Conservation (phyloP, 1,284 basidiomycete genomes). For the Termitomyces sp. region DNA sequence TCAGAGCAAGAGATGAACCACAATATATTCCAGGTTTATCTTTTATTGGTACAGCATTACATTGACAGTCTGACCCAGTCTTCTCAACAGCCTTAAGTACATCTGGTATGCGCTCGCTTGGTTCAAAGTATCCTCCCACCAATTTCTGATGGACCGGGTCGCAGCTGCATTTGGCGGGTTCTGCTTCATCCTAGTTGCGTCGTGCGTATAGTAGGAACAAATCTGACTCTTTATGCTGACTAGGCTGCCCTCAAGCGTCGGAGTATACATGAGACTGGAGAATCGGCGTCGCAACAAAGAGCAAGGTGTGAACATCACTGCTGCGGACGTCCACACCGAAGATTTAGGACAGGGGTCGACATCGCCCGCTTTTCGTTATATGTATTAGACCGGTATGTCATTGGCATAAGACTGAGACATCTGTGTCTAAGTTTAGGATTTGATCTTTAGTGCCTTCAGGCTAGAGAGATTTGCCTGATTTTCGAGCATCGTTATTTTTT, state of each 20-base stretch:
- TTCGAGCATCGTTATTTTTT: not conserved
- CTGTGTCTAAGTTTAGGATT: not conserved
- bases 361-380: constrained; percentile 41
- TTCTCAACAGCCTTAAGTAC: constrained; percentile 28
- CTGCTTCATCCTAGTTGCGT: constrained; percentile 33
- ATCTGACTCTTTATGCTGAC: not conserved
- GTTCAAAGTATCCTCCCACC: not conserved
- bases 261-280: constrained; percentile 38
- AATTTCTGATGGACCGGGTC: not conserved
- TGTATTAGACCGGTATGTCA: constrained; percentile 28
- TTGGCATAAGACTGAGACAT: not conserved
- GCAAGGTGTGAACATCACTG: constrained; percentile 38
- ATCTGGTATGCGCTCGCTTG: constrained; percentile 26
- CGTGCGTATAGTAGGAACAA: constrained; percentile 19
- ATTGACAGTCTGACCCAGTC: not conserved
- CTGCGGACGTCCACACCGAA: constrained; percentile 41
- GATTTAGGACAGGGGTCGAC: constrained; percentile 35
- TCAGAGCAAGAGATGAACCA: constrained; percentile 43
- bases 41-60: not conserved
- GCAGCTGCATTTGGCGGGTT: constrained; percentile 37
- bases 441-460: not conserved
- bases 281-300: constrained; percentile 36
- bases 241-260: constrained; percentile 20
- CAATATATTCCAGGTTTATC: constrained; percentile 32
- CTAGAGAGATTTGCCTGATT: not conserved